Evolutionary conservation across 495 filamentous ascomycete genomes (phyloP).

Genomic region (Trypethelium eluteriae): DNA sequence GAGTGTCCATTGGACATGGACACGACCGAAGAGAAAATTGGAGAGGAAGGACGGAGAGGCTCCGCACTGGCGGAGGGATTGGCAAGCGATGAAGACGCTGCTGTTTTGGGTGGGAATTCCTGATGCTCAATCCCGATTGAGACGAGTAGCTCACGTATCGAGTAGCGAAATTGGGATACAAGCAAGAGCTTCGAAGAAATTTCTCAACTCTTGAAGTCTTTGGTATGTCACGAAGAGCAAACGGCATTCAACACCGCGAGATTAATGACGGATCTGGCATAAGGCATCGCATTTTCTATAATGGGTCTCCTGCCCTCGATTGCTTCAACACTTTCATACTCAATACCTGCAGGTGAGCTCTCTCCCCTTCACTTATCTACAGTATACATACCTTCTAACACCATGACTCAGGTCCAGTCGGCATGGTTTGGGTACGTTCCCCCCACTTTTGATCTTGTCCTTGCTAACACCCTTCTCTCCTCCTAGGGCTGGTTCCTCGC

Average conservation of each 20-base stretch:
- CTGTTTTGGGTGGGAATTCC: slow-evolving; percentile 18
- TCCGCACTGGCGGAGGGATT: slow-evolving; percentile 16
- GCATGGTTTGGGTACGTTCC: slow-evolving; percentile 55
- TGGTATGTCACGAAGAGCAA: slow-evolving; percentile 27
- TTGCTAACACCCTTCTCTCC: background rate
- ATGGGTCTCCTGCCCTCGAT: slow-evolving; percentile 69
- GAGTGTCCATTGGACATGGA: background rate
- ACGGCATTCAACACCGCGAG: background rate
- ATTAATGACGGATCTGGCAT: background rate
- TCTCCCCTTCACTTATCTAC: background rate
- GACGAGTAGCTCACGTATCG: background rate
- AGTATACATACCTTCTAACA: background rate
- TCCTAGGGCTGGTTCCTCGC: slow-evolving; percentile 55
- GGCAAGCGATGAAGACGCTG: slow-evolving; percentile 24
- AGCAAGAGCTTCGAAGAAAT: slow-evolving; percentile 60
- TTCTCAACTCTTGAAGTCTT: slow-evolving; percentile 62
- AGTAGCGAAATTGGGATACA: slow-evolving; percentile 55
- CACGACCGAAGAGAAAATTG: background rate
- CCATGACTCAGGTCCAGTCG: slow-evolving; percentile 50
- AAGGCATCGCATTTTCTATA: slow-evolving; percentile 60
- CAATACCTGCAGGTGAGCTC: slow-evolving; percentile 39
- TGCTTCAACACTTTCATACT: slow-evolving; percentile 57
- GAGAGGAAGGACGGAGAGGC: slow-evolving; percentile 8
- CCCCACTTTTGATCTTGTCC: background rate
- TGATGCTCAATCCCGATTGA: background rate